Conservation (phyloP, 352 stramenopile genomes). For the Globisporangium iwayamae region DNA sequence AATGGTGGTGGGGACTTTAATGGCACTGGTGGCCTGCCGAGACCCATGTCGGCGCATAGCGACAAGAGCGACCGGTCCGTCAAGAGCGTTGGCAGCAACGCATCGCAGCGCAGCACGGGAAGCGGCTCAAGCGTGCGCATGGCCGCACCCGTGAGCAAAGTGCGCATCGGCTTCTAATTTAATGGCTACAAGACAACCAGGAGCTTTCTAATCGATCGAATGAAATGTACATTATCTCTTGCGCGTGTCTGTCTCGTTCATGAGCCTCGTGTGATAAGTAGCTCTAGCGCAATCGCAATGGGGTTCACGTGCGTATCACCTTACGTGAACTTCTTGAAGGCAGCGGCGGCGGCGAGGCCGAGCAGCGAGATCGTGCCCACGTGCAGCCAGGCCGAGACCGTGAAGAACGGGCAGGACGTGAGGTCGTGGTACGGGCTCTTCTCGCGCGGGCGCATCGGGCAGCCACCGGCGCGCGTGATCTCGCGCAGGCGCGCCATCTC, state of each 20-base stretch:
- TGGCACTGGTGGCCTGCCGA: slow-evolving; percentile 22
- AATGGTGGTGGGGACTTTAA: slow-evolving; percentile 14
- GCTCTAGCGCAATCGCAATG: background rate
- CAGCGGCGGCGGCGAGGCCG: slow-evolving; percentile 38
- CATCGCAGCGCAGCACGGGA: slow-evolving; percentile 41
- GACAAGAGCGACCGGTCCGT: slow-evolving; percentile 67
- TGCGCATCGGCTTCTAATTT: slow-evolving; percentile 52
- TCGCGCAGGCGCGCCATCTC: slow-evolving; percentile 94
- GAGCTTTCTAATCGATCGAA: slow-evolving; percentile 6
- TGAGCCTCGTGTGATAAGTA: background rate
- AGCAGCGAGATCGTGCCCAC: slow-evolving; percentile 56
- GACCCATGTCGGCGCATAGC: slow-evolving; percentile 61
- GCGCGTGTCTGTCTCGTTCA: background rate
- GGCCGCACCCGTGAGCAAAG: slow-evolving; percentile 58
- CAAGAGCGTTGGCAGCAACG: slow-evolving; percentile 48
- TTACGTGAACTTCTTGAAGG: slow-evolving; percentile 62
- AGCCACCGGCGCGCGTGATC: slow-evolving; percentile 48
- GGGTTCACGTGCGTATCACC: background rate
- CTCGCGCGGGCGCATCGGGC: slow-evolving; percentile 64
- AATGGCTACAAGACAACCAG: background rate
- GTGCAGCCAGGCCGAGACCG: slow-evolving; percentile 73
- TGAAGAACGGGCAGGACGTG: slow-evolving; percentile 73
- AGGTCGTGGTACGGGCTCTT: slow-evolving; percentile 74
- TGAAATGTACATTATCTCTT: slow-evolving; percentile 14
- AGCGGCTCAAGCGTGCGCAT: slow-evolving; percentile 51